phyloP scores from a whole-genome alignment of 2,329 filamentous ascomycete species.

The Plectosphaerella sp. region DNA sequence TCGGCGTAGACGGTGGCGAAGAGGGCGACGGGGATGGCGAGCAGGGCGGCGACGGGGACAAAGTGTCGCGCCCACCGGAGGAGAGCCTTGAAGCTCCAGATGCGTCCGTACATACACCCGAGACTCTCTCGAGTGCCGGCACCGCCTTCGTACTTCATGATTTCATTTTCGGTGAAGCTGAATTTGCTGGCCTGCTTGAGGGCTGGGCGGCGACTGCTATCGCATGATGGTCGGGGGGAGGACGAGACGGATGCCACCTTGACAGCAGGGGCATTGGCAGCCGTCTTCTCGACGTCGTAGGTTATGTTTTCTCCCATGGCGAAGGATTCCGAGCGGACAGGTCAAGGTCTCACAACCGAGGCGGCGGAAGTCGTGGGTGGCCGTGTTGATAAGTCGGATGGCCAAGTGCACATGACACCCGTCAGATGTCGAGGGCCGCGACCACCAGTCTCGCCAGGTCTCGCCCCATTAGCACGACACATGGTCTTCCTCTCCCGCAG shows the following conservation, averaged over 20 bases:
- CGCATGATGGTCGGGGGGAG: slow-evolving; percentile 8
- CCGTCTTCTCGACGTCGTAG: slow-evolving; percentile 1
- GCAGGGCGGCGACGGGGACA: slow-evolving; percentile 56
- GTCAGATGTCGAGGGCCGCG: no score
- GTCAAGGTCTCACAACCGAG: no score
- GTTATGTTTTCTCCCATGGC: background rate
- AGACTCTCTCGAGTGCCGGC: slow-evolving; percentile 58
- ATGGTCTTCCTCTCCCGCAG: no score
- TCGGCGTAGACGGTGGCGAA: slow-evolving; percentile 37
- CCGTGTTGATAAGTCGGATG: no score
- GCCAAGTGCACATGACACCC: no score
- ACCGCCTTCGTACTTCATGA: slow-evolving; percentile 27
- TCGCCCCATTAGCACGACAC: no score
- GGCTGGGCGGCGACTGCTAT: background rate
- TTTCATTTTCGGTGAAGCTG: slow-evolving; percentile 1
- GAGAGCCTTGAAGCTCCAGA: slow-evolving; percentile 58
- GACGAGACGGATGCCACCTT: slow-evolving; percentile 8
- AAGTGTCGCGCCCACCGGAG: slow-evolving; percentile 67
- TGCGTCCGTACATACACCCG: slow-evolving; percentile 60
- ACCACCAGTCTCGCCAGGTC: no score
- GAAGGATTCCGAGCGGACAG: no score
- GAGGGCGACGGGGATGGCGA: slow-evolving; percentile 59
- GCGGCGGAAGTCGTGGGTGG: no score
- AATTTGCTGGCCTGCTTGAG: slow-evolving; percentile 2
- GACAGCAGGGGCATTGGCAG: background rate